Evolutionary conservation across 2,329 filamentous ascomycete genomes (phyloP).

Genomic region (Ceratocystis harringtonii): DNA sequence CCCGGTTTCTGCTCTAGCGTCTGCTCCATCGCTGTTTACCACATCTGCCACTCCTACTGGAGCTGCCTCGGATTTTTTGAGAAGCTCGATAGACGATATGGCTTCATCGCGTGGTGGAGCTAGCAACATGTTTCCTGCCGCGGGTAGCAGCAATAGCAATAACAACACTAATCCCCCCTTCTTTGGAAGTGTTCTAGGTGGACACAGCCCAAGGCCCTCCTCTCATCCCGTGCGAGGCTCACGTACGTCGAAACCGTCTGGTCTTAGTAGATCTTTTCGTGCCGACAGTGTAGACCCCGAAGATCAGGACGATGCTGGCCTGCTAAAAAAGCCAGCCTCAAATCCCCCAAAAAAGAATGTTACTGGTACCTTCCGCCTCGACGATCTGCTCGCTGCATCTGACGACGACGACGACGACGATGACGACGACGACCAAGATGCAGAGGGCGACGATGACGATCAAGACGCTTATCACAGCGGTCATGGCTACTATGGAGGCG

Average conservation of each 20-base stretch:
- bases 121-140: conserved; percentile 7
- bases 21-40: conserved; percentile 16
- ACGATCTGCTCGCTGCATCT: conserved; percentile 13
- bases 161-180: not conserved
- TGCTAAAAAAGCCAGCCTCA: not conserved
- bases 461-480: conserved; percentile 18
- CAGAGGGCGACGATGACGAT: conserved; percentile 25
- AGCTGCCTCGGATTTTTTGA: conserved; percentile 40
- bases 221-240: not conserved
- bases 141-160: not conserved
- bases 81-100: conserved; percentile 37
- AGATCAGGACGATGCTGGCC: not conserved
- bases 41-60: conserved; percentile 42
- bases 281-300: conserved; percentile 18
- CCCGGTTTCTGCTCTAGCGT: not conserved
- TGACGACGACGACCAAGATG: conserved; percentile 28
- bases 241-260: conserved; percentile 32
- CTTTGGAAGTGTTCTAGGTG: not conserved
- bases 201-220: not conserved
- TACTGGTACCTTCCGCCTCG: conserved; percentile 20
- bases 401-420: conserved; percentile 23
- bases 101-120: conserved; percentile 17
- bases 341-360: conserved; percentile 18
- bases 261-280: conserved; percentile 32
- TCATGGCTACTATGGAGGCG: conserved; percentile 23